Evolutionary conservation across 139 green algal genomes (phyloP), one percentile per base, ranked within the genome.

Genomic region (Tetraselmis striata): DNA sequence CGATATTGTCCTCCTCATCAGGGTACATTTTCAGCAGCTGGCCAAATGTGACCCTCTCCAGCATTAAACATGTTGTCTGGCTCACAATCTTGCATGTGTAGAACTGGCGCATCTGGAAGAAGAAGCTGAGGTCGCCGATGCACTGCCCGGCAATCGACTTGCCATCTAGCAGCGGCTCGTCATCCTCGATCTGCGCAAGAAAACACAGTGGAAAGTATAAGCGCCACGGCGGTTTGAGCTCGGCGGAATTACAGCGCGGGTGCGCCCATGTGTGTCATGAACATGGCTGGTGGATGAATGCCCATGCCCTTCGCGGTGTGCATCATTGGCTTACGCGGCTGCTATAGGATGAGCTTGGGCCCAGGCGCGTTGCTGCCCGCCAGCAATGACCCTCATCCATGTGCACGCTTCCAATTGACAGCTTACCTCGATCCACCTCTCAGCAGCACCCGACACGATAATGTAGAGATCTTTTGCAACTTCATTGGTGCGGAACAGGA

Each of bases 1-100:
- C 45, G 31, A 82, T 76, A 11, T n/a, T 76, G 27, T 82, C 79
- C 30, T 82, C 83, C 76, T 87, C 76, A 27, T 87, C 80, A 29
- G 84, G 84, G 80, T 87, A 87, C 25, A 87, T 80, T 77, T 87
- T 87, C 31, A 80, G 28, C 32, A 87, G 80, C 84, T 84, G 80
- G 27, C 45, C 58, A 74, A 87, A 84, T 1, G 84, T 45, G 28
- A 45, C 81, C 11, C 45, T 5, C 45, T 67, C 45, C 11, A 67
- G 45, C 45, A 67, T 5, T 5, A 67, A 67, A 31, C 78, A 28
- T 28, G 77, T 23, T 23, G 29, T 26, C 45, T 79, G 75, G n/a
- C 32, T 2, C 32, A n/a, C 26, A 32, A 30, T 23, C 80, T 67
- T 32, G 83, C 83, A 67, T 87, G 82, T 5, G 79, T 87, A 67